Evolutionary conservation across 805 yeast species (phyloP), one percentile per base, ranked within the genome.

Genomic region (Metschnikowia amazonensis): DNA sequence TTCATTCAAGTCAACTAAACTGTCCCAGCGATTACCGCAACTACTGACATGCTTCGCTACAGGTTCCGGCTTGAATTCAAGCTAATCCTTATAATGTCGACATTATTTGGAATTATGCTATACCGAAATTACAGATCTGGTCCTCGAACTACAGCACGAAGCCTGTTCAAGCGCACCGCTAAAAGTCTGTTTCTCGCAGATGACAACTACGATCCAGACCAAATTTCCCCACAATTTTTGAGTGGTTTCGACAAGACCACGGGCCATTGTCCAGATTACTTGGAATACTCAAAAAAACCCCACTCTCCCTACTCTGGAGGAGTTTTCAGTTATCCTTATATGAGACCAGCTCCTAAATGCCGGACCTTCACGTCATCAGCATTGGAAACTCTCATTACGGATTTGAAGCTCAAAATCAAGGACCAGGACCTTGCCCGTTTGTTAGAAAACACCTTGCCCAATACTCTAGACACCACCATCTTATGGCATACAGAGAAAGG

Each of bases 381-480:
- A 0, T 82, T 89, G 3, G 97, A 89, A 51, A 55, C 58, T 13
- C 66, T 81, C 29, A 77, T 89, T 18, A 59, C 52, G 2, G 82
- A 80, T 41, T 67, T 86, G 60, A 75, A 67, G 40, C 41, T 42
- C 10, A 70, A 75, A 51, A 67, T 87, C 16, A 60, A 61, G 29
- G 83, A 82, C 59, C 76, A 75, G 0, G 96, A 89, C 60, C 64
- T 89, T 43, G 85, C 84, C 3, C 67, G 92, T 42, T 63, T 89
- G 46, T 75, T 89, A 54, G 96, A 89, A 58, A 89, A 89, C 60
- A 75, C 92, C 36, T 74, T 88, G 47, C 96, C 97, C 5, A 89
- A 89, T 60, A 89, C 97, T 0, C 66, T 89, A 43, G 97, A 89
- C 58, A 89, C 96, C 0, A 88, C 96, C 0, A 79, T 89, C 39